Base-by-base conservation (phyloP, 352 stramenopile genomes). In the Phytophthora pini region DNA sequence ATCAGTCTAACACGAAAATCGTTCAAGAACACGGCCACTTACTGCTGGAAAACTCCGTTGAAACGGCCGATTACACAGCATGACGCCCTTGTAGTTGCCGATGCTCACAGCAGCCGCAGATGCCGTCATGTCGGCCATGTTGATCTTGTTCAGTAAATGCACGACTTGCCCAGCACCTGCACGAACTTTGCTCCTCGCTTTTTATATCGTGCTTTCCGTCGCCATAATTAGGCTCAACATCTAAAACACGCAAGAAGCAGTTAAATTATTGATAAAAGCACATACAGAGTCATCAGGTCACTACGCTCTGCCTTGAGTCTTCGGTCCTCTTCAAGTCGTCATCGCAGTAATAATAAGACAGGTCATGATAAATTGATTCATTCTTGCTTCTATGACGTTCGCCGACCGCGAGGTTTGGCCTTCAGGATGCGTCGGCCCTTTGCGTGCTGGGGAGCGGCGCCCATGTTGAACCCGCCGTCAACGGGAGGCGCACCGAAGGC, bases 1-100 rank as follows among this genome's bases (percentile, higher is more conserved):
- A n/a, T 55, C 41, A 66, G 5, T 24, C 26, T 20, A 15, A 7
- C 34, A 1, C 11, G 41, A 20, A 20, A 29, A 39, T 24, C 6
- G 17, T 31, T 15, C n/a, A 50, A 7, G 17, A 57, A 29, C n/a
- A 36, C 11, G 41, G 27, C 4, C 57, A 68, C 72, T 69, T 74
- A 94, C 84, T 88, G 56, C 74, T 82, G 58, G 74, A 88, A 52
- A 93, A n/a, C 87, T 46, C 90, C 91, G 45, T 94, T 95, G 81
- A 98, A 98, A n/a, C 12, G 94, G 93, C 20, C 94, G 77, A 72
- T 98, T 98, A 79, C 93, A 98, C 31, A 98, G 84, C 93, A 98
- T 98, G 26, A 98, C 93, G 55, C 93, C 94, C 76, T 98, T 98
- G 77, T 98, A 98, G 82, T 97, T 98, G 70, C 91, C 93, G 67